Conservation (phyloP, 1,284 basidiomycete genomes). For the Flammula alnicola region DNA sequence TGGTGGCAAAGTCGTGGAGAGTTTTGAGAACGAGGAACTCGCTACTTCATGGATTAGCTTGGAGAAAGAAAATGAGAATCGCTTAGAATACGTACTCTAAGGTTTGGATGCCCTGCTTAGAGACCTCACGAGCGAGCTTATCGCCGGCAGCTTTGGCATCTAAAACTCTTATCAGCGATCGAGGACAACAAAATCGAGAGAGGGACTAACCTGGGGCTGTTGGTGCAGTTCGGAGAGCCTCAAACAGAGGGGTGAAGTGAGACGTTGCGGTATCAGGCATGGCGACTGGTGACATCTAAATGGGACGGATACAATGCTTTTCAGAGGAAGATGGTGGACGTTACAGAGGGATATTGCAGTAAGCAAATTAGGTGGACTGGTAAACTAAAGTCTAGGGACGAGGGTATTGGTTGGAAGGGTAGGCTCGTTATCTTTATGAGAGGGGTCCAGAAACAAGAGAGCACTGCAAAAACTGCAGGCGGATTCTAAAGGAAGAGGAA, state of each 20-base stretch:
- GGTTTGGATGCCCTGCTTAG: constrained; percentile 63
- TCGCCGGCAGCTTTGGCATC: constrained; percentile 84
- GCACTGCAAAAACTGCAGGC: constrained; percentile 18
- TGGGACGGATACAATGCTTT: constrained; percentile 22
- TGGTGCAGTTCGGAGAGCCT: constrained; percentile 69
- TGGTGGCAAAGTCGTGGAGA: constrained; percentile 75
- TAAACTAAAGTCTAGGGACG: constrained; percentile 20
- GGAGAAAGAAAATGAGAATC: constrained; percentile 12
- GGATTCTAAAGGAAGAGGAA: constrained; percentile 26
- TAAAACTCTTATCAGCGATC: constrained; percentile 30
- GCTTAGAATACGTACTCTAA: constrained; percentile 54
- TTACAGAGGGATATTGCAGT: constrained; percentile 21
- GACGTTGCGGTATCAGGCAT: constrained; percentile 46
- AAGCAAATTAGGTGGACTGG: constrained; percentile 16
- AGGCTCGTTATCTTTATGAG: too few species aligned
- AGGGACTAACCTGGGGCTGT: constrained; percentile 66
- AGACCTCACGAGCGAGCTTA: constrained; percentile 72
- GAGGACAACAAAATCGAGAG: neutral
- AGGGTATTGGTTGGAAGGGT: neutral
- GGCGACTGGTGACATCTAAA: constrained; percentile 60
- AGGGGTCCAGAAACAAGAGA: constrained; percentile 5
- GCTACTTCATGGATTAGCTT: constrained; percentile 42
- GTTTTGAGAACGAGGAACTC: constrained; percentile 67
- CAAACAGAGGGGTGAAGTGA: constrained; percentile 58
- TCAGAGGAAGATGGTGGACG: constrained; percentile 22